These are phyloP conservation scores for Arachnomyces sp. DNA, from an alignment of 2,329 filamentous ascomycete genomes.

Conservation along the genomic window DNA sequence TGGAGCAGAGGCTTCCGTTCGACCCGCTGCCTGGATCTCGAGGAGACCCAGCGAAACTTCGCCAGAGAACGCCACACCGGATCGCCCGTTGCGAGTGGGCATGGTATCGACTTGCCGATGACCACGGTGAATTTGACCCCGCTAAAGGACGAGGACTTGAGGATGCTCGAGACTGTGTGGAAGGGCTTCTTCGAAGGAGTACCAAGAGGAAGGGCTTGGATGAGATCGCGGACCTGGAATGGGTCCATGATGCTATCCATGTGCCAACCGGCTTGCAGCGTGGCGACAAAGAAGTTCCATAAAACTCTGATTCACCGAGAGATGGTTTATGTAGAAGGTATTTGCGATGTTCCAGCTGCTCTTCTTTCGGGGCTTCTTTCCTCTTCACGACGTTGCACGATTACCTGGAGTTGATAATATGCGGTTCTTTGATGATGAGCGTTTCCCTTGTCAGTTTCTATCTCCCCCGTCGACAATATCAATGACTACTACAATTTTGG, in stretches of 20 bases:
- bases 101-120: constrained; percentile 79
- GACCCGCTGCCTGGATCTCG: constrained; percentile 73
- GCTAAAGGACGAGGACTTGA: constrained; percentile 58
- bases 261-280: constrained; percentile 53
- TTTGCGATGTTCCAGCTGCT: background rate
- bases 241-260: constrained; percentile 67
- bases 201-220: constrained; percentile 69
- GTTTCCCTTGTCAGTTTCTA: too few relatives aligned
- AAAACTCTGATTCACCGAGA: constrained; percentile 23
- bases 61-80: constrained; percentile 80
- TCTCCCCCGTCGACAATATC: too few relatives aligned
- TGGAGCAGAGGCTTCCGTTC: constrained; percentile 89
- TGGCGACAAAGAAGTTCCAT: constrained; percentile 46
- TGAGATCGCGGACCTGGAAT: constrained; percentile 63
- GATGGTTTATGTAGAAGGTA: background rate
- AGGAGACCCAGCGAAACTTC: constrained; percentile 65
- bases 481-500: too few relatives aligned
- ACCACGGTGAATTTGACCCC: constrained; percentile 78
- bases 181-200: constrained; percentile 75
- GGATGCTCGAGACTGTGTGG: constrained; percentile 73
- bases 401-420: too few relatives aligned
- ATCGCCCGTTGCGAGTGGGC: constrained; percentile 94
- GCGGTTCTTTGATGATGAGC: too few relatives aligned
- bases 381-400: too few relatives aligned
- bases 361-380: too few relatives aligned